These are phyloP conservation scores for Scenedesmus sp. DNA, from an alignment of 163 green algal genomes.

Conservation along the genomic window DNA sequence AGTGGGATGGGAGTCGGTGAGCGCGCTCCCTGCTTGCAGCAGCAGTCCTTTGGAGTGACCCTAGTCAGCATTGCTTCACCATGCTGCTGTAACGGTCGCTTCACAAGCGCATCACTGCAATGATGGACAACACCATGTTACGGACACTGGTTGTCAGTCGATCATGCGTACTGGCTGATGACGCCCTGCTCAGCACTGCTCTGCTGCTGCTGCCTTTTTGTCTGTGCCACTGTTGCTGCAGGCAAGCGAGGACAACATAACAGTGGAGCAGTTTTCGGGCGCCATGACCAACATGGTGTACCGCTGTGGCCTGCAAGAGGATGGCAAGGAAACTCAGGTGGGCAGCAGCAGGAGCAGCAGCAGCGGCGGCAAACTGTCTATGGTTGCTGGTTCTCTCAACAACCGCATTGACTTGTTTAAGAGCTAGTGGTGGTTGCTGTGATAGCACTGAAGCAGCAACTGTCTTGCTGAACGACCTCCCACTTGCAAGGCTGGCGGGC, in stretches of 20 bases:
- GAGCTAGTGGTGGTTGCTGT: too few relatives aligned
- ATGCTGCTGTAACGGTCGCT: neutral
- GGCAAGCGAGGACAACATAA: slow-evolving; percentile 28
- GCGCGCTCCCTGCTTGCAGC: neutral
- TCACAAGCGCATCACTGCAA: neutral
- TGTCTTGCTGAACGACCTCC: neutral
- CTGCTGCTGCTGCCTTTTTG: slow-evolving; percentile 3
- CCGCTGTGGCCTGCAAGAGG: slow-evolving; percentile 40
- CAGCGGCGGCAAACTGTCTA: neutral
- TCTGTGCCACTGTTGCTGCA: neutral
- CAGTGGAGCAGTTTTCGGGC: slow-evolving; percentile 49
- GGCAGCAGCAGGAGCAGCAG: neutral
- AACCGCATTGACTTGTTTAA: too few relatives aligned
- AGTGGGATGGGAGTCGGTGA: neutral
- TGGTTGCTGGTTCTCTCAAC: neutral
- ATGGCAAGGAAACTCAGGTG: slow-evolving; percentile 23
- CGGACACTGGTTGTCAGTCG: neutral
- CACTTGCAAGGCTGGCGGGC: neutral
- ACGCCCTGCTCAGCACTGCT: neutral
- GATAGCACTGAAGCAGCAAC: neutral
- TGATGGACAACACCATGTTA: neutral
- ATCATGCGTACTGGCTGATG: neutral
- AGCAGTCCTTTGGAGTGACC: neutral
- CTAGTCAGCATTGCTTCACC: neutral
- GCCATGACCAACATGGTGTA: slow-evolving; percentile 59